Conservation (phyloP, 345 rosid species). For the Citrus hindsii region DNA sequence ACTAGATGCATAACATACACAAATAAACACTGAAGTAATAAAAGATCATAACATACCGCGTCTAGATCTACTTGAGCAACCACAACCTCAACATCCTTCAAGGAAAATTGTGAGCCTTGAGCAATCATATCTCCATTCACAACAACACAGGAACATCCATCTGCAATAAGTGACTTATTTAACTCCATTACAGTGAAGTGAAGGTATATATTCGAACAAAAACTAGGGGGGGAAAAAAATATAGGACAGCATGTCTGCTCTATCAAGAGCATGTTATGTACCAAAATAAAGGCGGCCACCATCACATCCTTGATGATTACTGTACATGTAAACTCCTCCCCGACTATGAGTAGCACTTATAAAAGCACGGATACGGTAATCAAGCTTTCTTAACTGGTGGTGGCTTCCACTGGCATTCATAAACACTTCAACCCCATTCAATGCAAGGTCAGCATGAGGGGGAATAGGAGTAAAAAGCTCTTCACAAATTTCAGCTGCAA, state of each 20-base stretch:
- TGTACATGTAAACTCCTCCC: constrained; percentile 96
- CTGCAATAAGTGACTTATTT: constrained; percentile 28
- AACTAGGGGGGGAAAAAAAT: background rate
- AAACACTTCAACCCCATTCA: constrained; percentile 94
- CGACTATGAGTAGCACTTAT: constrained; percentile 77
- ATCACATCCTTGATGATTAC: constrained; percentile 98
- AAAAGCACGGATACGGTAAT: constrained; percentile 68
- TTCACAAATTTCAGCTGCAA: constrained; percentile 93
- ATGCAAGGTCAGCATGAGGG: constrained; percentile 93
- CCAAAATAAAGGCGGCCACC: constrained; percentile 93
- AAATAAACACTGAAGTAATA: background rate
- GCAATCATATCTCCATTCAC: constrained; percentile 85
- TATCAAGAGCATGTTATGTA: constrained; percentile 17
- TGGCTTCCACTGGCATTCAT: constrained; percentile 98
- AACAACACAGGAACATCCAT: constrained; percentile 84
- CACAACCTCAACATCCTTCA: constrained; percentile 89
- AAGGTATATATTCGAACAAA: background rate
- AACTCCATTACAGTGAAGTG: background rate
- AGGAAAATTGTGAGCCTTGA: constrained; percentile 90
- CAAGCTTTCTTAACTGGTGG: constrained; percentile 85
- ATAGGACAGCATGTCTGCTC: background rate
- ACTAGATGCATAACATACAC: background rate
- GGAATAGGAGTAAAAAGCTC: constrained; percentile 82
- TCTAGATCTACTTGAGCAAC: constrained; percentile 86
- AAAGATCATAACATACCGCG: constrained; percentile 51